Conservation (phyloP, 2,329 filamentous ascomycete genomes). For the Magnaporthales sp. region DNA sequence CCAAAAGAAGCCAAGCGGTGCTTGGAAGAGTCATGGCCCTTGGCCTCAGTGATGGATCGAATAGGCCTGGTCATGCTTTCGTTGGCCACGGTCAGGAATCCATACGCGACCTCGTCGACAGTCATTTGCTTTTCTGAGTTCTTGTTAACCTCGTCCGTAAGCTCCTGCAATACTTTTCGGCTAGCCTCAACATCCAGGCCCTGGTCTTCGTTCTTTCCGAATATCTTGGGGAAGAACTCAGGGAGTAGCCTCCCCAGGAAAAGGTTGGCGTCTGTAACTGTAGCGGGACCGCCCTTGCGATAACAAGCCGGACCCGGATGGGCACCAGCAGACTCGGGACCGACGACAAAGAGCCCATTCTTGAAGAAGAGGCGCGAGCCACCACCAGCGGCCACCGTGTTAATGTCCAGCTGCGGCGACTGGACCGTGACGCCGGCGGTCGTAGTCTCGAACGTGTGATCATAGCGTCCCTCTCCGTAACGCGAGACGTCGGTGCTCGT, state of each 20-base stretch:
- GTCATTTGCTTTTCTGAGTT: constrained; percentile 65
- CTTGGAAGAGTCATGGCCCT: constrained; percentile 60
- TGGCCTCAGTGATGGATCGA: constrained; percentile 60
- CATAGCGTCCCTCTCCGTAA: constrained; percentile 77
- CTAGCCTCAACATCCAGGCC: constrained; percentile 27
- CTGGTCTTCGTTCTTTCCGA: constrained; percentile 56
- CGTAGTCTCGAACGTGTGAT: constrained; percentile 90
- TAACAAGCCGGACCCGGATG: constrained; percentile 62
- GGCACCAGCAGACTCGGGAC: constrained; percentile 57
- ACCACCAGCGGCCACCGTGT: constrained; percentile 87
- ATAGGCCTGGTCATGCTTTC: constrained; percentile 66
- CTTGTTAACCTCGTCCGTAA: constrained; percentile 68
- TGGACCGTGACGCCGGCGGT: constrained; percentile 93
- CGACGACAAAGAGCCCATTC: constrained; percentile 60
- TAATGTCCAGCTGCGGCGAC: constrained; percentile 86
- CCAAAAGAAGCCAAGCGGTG: constrained; percentile 66
- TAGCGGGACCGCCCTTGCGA: constrained; percentile 55
- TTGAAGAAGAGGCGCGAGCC: constrained; percentile 78
- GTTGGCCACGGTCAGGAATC: constrained; percentile 64
- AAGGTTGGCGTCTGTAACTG: constrained; percentile 60
- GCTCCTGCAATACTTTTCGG: constrained; percentile 63
- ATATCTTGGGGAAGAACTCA: constrained; percentile 61
- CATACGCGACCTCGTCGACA: constrained; percentile 77
- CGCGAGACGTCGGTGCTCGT: constrained; percentile 88
- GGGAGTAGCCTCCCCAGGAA: constrained; percentile 47